phyloP scores from a whole-genome alignment of 2,329 filamentous ascomycete genomes.

The Monilinia laxa region DNA sequence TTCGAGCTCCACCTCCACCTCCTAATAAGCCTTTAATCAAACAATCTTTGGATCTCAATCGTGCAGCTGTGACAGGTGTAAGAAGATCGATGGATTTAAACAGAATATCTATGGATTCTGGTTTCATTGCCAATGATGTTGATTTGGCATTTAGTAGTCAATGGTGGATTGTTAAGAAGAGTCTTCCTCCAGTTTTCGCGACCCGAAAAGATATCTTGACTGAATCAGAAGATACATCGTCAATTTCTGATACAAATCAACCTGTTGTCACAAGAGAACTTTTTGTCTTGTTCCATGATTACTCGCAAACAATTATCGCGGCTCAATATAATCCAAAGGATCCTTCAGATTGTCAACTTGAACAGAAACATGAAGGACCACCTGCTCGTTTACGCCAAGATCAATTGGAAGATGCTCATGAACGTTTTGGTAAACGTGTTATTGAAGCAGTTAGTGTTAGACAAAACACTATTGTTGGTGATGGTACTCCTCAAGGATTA shows the following conservation, averaged over 20 bases:
- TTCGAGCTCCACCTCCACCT: slow-evolving; percentile 48
- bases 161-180: slow-evolving; percentile 86
- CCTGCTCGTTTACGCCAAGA: slow-evolving; percentile 83
- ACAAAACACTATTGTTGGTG: slow-evolving; percentile 78
- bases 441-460: slow-evolving; percentile 66
- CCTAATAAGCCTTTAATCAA: slow-evolving; percentile 46
- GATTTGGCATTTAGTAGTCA: slow-evolving; percentile 71
- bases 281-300: slow-evolving; percentile 90
- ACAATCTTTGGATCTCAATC: slow-evolving; percentile 64
- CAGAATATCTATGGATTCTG: slow-evolving; percentile 73
- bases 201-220: slow-evolving; percentile 78
- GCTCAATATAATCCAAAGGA: slow-evolving; percentile 76
- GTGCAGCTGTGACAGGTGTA: slow-evolving; percentile 45
- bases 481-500: slow-evolving; percentile 76
- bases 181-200: slow-evolving; percentile 78
- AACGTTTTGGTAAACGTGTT: slow-evolving; percentile 77
- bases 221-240: slow-evolving; percentile 76
- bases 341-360: slow-evolving; percentile 68
- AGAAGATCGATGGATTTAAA: slow-evolving; percentile 65
- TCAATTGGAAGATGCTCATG: slow-evolving; percentile 84
- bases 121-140: slow-evolving; percentile 84
- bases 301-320: slow-evolving; percentile 88
- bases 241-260: slow-evolving; percentile 67
- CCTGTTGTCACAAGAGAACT: slow-evolving; percentile 75
- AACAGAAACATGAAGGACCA: slow-evolving; percentile 84